These are phyloP conservation scores for Sambucus nigra DNA, from an alignment of 129 eudicot genomes.

Conservation along the genomic window DNA sequence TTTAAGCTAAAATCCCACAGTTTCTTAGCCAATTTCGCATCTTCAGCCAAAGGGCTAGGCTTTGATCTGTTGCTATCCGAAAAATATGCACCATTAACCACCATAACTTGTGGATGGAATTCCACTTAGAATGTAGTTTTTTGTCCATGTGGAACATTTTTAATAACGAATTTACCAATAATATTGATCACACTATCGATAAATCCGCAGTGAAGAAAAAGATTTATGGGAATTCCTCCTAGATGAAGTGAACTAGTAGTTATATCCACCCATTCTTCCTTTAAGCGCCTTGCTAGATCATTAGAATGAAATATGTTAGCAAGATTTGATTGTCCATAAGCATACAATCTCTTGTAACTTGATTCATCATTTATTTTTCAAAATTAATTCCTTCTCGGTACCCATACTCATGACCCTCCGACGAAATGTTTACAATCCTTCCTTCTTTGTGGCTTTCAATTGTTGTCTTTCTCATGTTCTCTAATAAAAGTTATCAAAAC, in stretches of 20 bases:
- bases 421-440: no score
- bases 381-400: no score
- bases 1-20: slow-evolving; percentile 11
- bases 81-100: slow-evolving; percentile 4
- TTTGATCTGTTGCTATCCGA: slow-evolving; percentile 7
- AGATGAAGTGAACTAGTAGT: slow-evolving; percentile 12
- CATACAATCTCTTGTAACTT: no score
- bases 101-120: slow-evolving; percentile 6
- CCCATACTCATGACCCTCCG: no score
- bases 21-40: slow-evolving; percentile 5
- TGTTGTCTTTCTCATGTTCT: no score
- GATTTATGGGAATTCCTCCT: slow-evolving; percentile 4
- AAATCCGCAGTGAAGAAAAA: neutral
- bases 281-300: no score
- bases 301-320: no score
- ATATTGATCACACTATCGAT: slow-evolving; percentile 1
- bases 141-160: slow-evolving; percentile 10
- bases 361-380: no score
- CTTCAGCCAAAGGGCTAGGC: slow-evolving; percentile 7
- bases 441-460: no score
- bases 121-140: slow-evolving; percentile 10
- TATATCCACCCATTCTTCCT: slow-evolving; percentile 10
- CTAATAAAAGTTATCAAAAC: no score
- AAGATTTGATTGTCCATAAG: no score
- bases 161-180: slow-evolving; percentile 6